Evolutionary conservation across 1,284 basidiomycete species (phyloP).

Genomic region (Thelephora terrestris): DNA sequence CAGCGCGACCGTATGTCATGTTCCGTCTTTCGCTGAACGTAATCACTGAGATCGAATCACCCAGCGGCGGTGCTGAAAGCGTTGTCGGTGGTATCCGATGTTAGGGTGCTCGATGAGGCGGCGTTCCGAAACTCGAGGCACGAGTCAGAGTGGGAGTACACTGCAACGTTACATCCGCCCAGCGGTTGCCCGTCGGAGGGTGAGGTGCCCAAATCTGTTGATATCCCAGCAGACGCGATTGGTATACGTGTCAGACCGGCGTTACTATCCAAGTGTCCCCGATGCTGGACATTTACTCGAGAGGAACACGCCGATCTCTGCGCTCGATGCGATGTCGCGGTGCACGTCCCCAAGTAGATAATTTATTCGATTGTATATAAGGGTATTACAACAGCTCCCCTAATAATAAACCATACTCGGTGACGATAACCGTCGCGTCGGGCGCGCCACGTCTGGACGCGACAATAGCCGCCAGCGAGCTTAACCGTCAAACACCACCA

Average conservation of each 20-base stretch:
- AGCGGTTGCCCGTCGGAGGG: conserved; percentile 24
- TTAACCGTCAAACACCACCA: no score
- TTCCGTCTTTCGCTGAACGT: neutral
- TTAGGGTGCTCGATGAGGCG: conserved; percentile 33
- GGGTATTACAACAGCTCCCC: neutral
- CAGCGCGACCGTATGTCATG: conserved; percentile 36
- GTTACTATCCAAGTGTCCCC: conserved; percentile 51
- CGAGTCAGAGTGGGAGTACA: conserved; percentile 38
- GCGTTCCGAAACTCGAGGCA: conserved; percentile 23
- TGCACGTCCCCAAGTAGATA: conserved; percentile 5
- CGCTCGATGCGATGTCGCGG: conserved; percentile 38
- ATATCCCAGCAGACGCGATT: conserved; percentile 19
- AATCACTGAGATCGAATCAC: neutral
- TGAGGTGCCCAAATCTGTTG: conserved; percentile 20
- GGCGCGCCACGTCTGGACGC: no score
- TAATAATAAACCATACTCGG: neutral
- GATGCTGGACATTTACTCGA: conserved; percentile 70
- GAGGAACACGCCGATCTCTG: conserved; percentile 42
- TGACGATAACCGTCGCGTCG: no score
- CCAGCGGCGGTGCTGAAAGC: conserved; percentile 55
- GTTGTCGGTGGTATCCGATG: conserved; percentile 72
- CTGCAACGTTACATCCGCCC: conserved; percentile 29
- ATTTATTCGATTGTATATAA: neutral
- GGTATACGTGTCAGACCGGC: conserved; percentile 46
- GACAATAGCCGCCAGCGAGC: no score